Conservation (phyloP, 2,329 filamentous ascomycete species). For the Geosmithia putterillii region DNA sequence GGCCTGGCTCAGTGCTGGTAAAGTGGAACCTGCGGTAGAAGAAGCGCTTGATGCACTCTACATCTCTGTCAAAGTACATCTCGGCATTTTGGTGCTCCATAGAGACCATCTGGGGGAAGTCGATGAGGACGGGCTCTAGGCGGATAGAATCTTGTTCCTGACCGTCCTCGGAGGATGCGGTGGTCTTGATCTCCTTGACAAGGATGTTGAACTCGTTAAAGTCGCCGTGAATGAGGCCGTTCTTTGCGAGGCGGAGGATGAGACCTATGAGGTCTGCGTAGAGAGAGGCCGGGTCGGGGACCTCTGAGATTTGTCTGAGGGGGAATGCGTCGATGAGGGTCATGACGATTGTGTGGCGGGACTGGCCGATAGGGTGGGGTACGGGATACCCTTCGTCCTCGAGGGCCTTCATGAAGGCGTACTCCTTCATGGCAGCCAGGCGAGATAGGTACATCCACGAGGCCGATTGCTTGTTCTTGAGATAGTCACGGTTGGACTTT, state of each 20-base stretch:
- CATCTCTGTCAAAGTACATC: conserved; percentile 95
- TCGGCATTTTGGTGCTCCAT: conserved; percentile 89
- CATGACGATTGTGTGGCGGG: conserved; percentile 94
- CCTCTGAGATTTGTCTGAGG: conserved; percentile 71
- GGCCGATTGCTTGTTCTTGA: conserved; percentile 64
- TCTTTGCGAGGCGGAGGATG: conserved; percentile 70
- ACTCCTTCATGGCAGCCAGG: conserved; percentile 87
- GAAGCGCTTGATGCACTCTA: conserved; percentile 89
- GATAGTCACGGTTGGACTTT: conserved; percentile 90
- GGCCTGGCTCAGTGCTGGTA: conserved; percentile 66
- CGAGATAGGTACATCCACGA: conserved; percentile 98
- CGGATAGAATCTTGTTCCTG: conserved; percentile 23
- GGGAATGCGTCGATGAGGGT: conserved; percentile 85
- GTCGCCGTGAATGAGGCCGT: conserved; percentile 91
- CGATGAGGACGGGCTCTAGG: conserved; percentile 76
- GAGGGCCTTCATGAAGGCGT: conserved; percentile 83
- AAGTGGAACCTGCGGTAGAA: conserved; percentile 87
- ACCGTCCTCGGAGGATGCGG: conserved; percentile 23
- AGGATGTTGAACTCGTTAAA: conserved; percentile 99
- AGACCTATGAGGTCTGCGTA: conserved; percentile 87
- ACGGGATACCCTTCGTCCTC: conserved; percentile 78
- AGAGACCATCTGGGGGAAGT: conserved; percentile 97
- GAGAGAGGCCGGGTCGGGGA: conserved; percentile 72
- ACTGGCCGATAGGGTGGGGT: conserved; percentile 77
- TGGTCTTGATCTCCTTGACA: conserved; percentile 58